Percentiles rank a stretch among this genome's conserved stretches.
Conservation (phyloP, 2,329 filamentous ascomycete species). For the Fusarium tuaranense region DNA sequence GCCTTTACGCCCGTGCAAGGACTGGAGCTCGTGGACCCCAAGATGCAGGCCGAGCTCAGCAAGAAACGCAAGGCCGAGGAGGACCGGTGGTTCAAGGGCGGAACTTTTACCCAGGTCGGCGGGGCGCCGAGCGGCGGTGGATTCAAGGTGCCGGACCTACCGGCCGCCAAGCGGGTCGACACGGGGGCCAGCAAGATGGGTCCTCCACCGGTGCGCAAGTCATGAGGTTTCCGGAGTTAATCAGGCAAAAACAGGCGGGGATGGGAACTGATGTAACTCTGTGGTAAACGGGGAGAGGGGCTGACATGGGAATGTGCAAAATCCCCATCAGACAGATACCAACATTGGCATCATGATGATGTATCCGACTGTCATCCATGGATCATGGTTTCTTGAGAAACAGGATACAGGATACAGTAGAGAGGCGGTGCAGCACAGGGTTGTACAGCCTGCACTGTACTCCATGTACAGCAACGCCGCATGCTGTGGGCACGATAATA, state of each 20-base stretch:
- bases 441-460: not conserved
- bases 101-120: constrained; percentile 93
- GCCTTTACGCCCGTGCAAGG: constrained; percentile 96
- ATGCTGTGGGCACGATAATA: not conserved
- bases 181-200: constrained; percentile 52
- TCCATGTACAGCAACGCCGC: not conserved
- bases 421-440: constrained; percentile 3
- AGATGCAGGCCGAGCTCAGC: constrained; percentile 86
- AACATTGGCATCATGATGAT: constrained; percentile 35
- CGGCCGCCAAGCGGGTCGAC: constrained; percentile 76
- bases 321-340: constrained; percentile 27
- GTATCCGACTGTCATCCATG: constrained; percentile 11
- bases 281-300: not conserved
- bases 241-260: not conserved
- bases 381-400: constrained; percentile 11
- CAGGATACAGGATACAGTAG: not conserved
- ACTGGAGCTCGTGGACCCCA: constrained; percentile 94
- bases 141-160: constrained; percentile 87
- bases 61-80: constrained; percentile 94
- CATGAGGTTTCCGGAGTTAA: constrained; percentile 5
- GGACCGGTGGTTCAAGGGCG: constrained; percentile 96
- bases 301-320: constrained; percentile 30
- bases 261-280: not conserved
- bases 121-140: constrained; percentile 64
- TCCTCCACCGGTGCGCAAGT: constrained; percentile 47